These are phyloP conservation scores for Vaccinium myrtillus DNA, from an alignment of 148 eudicot genomes.

Conservation along the genomic window DNA sequence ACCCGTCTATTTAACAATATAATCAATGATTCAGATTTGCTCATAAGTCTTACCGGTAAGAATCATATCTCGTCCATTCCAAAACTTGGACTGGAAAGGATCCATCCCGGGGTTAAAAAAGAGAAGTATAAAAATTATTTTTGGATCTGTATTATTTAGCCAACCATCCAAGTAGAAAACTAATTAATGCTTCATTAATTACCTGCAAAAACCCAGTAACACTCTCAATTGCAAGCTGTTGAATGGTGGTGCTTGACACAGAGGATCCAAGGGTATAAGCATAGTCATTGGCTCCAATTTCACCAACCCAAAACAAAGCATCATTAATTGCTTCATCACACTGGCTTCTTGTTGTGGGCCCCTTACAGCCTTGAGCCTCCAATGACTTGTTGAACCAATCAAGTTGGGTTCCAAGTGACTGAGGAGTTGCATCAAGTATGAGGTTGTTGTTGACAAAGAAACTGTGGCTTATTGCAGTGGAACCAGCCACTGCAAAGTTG, in stretches of 20 bases:
- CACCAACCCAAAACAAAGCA: slow-evolving; percentile 61
- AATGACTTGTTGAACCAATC: slow-evolving; percentile 37
- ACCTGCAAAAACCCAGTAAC: slow-evolving; percentile 65
- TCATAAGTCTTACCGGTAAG: too few species aligned
- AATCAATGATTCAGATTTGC: too few species aligned
- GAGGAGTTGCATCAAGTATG: slow-evolving; percentile 24
- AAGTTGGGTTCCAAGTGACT: slow-evolving; percentile 41
- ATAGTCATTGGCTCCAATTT: slow-evolving; percentile 55
- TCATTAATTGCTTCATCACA: slow-evolving; percentile 33
- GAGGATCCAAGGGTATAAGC: slow-evolving; percentile 32
- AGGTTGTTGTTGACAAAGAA: slow-evolving; percentile 62
- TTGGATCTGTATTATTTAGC: not conserved
- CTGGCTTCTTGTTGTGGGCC: slow-evolving; percentile 6
- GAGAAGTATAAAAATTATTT: too few species aligned
- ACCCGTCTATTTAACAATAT: too few species aligned
- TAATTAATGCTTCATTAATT: not conserved
- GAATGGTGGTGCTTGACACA: slow-evolving; percentile 31
- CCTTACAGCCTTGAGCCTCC: slow-evolving; percentile 17
- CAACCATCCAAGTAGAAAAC: not conserved
- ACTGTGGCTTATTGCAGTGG: slow-evolving; percentile 60
- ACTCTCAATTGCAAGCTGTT: slow-evolving; percentile 34
- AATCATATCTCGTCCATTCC: too few species aligned
- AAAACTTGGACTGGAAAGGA: too few species aligned
- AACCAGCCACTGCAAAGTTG: slow-evolving; percentile 76
- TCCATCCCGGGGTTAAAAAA: too few species aligned